Conservation (phyloP, 2,329 filamentous ascomycete genomes). For the Lecanicillium sp. region DNA sequence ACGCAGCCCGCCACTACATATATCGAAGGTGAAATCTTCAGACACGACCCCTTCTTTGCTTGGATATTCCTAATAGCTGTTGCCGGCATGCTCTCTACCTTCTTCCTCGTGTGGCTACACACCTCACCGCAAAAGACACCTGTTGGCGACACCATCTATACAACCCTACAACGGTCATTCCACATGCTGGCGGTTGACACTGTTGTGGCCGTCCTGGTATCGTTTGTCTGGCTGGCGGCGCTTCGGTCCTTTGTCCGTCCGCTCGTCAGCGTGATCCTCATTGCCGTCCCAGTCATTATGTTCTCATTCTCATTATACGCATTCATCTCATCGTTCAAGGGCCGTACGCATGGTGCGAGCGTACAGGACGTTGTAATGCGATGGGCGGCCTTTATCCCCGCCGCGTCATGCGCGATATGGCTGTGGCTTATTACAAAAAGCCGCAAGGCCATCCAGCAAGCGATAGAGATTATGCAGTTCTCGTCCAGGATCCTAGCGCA, state of each 20-base stretch:
- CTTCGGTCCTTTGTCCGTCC: constrained; percentile 80
- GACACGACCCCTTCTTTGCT: constrained; percentile 86
- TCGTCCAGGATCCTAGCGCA: constrained; percentile 79
- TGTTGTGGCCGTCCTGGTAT: constrained; percentile 79
- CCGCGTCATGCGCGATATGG: constrained; percentile 68
- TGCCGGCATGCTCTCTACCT: constrained; percentile 78
- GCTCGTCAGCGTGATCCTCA: constrained; percentile 71
- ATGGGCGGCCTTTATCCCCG: constrained; percentile 73
- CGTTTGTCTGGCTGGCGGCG: constrained; percentile 82
- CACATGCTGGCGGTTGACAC: constrained; percentile 88
- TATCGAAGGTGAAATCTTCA: constrained; percentile 60
- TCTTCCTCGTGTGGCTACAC: constrained; percentile 83
- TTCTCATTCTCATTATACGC: constrained; percentile 88
- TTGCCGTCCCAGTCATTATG: constrained; percentile 79
- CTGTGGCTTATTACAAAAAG: constrained; percentile 75
- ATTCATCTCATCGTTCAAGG: constrained; percentile 82
- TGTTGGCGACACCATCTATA: constrained; percentile 91
- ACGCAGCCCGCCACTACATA: constrained; percentile 40
- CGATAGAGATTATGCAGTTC: constrained; percentile 87
- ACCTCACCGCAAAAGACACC: constrained; percentile 66
- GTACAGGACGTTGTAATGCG: constrained; percentile 88
- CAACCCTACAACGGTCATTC: constrained; percentile 76
- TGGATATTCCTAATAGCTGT: constrained; percentile 82
- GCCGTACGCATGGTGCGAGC: constrained; percentile 62
- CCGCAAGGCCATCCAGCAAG: constrained; percentile 71